Evolutionary conservation across 805 yeast genomes (phyloP), one percentile per base, ranked within the genome.

Genomic region (Candida sonorensis): DNA sequence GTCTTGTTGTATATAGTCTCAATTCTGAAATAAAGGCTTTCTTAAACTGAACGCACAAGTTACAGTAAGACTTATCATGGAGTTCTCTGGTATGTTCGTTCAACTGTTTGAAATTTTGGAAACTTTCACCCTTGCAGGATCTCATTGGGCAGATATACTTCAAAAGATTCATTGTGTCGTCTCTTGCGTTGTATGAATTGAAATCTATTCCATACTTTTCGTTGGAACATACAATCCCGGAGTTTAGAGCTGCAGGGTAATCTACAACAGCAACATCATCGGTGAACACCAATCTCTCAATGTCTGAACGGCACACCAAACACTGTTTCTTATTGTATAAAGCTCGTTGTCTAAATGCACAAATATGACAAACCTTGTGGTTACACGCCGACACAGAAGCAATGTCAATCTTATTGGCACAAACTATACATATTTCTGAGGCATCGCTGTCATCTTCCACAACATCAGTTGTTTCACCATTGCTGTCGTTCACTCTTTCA

Each of bases 271-370:
- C 72, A 0, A 60, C 29, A 17, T 64, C 56, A n/a, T 70, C 74
- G 1, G 86, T 69, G 42, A 82, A 71, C 1, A 83, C 63, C 22
- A 84, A 60, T 8, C 55, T 53, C 3, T 67, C 72, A 37, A 72
- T 72, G 31, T 78, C 85, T 1, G 86, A 53, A 48, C 98, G 75
- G 57, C 99, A 92, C 26, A 86, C 78, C 30, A 88, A 65, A 64
- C 99, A 92, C 13, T 71, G 63, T 20, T 66, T 69, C 57, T 83
- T 85, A 16, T 72, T 67, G 57, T 81, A 87, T 11, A 90, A 60
- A 0, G 87, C 88, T 27, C 96, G 65, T 49, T 86, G 87, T 42
- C 96, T 69, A 42, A 90, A 72, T 0, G 85, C 66, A 62, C 99
- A 92, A 27, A 55, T 60, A 50, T 86, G 84, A 56, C 99, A 92